Evolutionary conservation across 768 basidiomycete species (phyloP).

Genomic region (Leucocoprinus birnbaumii): DNA sequence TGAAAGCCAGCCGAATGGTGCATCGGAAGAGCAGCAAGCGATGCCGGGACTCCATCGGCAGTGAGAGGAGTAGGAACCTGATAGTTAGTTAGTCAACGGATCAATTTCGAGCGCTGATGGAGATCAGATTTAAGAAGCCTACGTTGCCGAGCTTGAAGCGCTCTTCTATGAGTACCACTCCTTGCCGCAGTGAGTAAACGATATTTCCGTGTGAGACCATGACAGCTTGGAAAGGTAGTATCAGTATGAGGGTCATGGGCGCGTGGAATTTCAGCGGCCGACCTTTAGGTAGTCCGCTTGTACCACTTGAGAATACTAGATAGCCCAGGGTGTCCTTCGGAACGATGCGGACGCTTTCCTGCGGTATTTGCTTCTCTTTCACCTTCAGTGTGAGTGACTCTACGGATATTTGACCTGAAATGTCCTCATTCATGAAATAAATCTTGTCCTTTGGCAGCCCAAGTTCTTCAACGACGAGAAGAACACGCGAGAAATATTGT

Average conservation of each 20-base stretch:
- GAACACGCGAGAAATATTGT: constrained; percentile 21
- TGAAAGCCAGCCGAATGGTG: constrained; percentile 66
- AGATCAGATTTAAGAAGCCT: constrained; percentile 14
- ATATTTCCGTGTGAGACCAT: constrained; percentile 71
- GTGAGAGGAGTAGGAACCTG: constrained; percentile 36
- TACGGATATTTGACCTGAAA: constrained; percentile 29
- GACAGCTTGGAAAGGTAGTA: constrained; percentile 40
- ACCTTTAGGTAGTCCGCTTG: constrained; percentile 76
- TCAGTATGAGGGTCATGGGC: not conserved
- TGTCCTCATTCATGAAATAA: constrained; percentile 42
- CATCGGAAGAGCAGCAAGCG: constrained; percentile 59
- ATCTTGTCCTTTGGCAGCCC: constrained; percentile 40
- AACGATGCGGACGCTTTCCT: constrained; percentile 41
- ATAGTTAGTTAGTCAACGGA: not conserved
- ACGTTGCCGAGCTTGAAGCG: constrained; percentile 34
- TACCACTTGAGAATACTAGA: constrained; percentile 74
- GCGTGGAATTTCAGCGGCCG: not conserved
- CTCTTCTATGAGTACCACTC: constrained; percentile 24
- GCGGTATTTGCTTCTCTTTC: constrained; percentile 31
- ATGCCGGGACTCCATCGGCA: constrained; percentile 42
- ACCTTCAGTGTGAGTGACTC: constrained; percentile 37
- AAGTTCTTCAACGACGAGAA: constrained; percentile 28
- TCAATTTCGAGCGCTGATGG: not conserved
- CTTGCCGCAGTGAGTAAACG: constrained; percentile 38
- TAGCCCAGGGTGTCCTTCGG: constrained; percentile 57